Evolutionary conservation across 805 yeast species (phyloP).

Genomic region (Lachancea lanzarotensis): DNA sequence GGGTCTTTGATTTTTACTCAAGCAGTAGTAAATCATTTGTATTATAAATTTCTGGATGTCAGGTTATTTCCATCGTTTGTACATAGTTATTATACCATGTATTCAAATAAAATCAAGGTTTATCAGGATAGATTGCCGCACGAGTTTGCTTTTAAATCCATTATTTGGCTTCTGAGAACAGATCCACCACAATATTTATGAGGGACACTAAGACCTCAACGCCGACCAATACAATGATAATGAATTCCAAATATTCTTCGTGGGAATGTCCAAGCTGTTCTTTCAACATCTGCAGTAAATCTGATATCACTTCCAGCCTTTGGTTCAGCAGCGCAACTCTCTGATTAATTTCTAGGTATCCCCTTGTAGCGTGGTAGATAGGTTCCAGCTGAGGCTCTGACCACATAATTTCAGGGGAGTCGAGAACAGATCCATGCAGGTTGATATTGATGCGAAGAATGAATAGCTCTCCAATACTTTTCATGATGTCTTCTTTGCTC

Average conservation of each 20-base stretch:
- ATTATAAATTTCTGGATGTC: slow-evolving; percentile 7
- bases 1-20: slow-evolving; percentile 1
- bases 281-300: slow-evolving; percentile 88
- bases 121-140: neutral
- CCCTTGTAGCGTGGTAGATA: slow-evolving; percentile 93
- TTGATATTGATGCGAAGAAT: slow-evolving; percentile 78
- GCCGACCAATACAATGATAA: slow-evolving; percentile 84
- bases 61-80: slow-evolving; percentile 7
- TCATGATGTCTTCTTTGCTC: slow-evolving; percentile 94
- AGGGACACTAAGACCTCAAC: slow-evolving; percentile 88
- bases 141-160: neutral
- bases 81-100: slow-evolving; percentile 7
- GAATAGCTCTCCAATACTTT: slow-evolving; percentile 91
- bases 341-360: slow-evolving; percentile 91
- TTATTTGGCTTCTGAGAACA: slow-evolving; percentile 32
- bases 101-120: slow-evolving; percentile 1
- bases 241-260: slow-evolving; percentile 84
- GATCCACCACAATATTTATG: slow-evolving; percentile 65
- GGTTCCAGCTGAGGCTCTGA: slow-evolving; percentile 97
- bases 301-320: slow-evolving; percentile 87
- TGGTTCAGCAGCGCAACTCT: slow-evolving; percentile 86
- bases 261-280: slow-evolving; percentile 95
- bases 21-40: slow-evolving; percentile 1
- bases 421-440: slow-evolving; percentile 81
- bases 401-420: slow-evolving; percentile 98